These are phyloP conservation scores for Lipomyces orientalis DNA, from an alignment of 805 yeast genomes.

Conservation along the genomic window DNA sequence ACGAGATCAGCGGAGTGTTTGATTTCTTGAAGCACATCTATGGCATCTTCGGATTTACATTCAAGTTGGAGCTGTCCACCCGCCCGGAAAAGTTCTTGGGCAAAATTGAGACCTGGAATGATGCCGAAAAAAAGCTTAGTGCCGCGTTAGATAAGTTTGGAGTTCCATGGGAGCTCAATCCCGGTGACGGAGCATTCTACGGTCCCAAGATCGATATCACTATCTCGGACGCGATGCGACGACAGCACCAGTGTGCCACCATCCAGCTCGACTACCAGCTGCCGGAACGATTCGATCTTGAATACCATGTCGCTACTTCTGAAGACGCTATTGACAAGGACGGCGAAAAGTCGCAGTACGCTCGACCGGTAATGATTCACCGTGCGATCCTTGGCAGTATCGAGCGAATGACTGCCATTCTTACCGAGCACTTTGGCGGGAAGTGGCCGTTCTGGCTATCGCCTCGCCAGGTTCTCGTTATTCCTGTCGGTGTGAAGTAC, in stretches of 20 bases:
- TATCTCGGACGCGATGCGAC: conserved; percentile 77
- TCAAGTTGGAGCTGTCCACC: conserved; percentile 76
- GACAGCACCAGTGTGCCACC: conserved; percentile 92
- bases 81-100: conserved; percentile 86
- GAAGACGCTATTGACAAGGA: conserved; percentile 43
- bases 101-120: conserved; percentile 73
- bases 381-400: conserved; percentile 98
- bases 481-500: conserved; percentile 95
- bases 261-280: conserved; percentile 94
- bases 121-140: conserved; percentile 73
- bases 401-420: conserved; percentile 98
- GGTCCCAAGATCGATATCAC: conserved; percentile 77
- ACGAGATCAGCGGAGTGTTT: conserved; percentile 75
- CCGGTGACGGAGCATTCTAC: conserved; percentile 92
- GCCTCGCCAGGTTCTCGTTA: conserved; percentile 96
- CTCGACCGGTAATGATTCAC: conserved; percentile 98
- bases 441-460: conserved; percentile 99
- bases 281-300: conserved; percentile 80
- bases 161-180: conserved; percentile 69
- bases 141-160: conserved; percentile 63
- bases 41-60: conserved; percentile 66
- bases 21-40: conserved; percentile 78
- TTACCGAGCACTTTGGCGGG: conserved; percentile 98
- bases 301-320: conserved; percentile 54
- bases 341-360: conserved; percentile 50